Evolutionary conservation across 176 grass and related monocot genomes (phyloP), one percentile per base, ranked within the genome.

Genomic region (Phragmites australis): DNA sequence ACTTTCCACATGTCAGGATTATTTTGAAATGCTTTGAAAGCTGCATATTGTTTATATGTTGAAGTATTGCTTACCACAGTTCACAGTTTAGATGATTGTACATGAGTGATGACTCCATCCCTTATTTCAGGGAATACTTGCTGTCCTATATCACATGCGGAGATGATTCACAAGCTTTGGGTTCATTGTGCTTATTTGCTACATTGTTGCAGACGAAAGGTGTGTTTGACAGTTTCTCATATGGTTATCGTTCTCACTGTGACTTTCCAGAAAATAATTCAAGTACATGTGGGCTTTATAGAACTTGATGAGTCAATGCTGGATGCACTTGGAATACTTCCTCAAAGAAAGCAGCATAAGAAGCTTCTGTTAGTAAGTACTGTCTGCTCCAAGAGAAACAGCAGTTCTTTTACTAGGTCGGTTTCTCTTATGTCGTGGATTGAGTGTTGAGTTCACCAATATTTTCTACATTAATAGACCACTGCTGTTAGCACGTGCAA

Each of bases 321-420:
- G 68, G 97, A 99, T 93, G 93, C 88, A 68, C 93, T 99, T 86
- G 97, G 97, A 74, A 99, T 99, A 86, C 89, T 99, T 71, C 97
- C 97, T 87, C 97, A 96, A 88, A 91, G 97, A 90, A 99, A 96
- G 87, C 93, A 96, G 47, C 97, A 99, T 65, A 99, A 99, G 81
- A 99, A 96, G 82, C 88, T 99, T 80, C 66, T 99, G 63, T 86
- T 99, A 32, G 97, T 99, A 78, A 91, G 93, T 81, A 47, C 53
- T 54, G 51, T 68, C 49, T n/a, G 73, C 68, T 83, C 70, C 17
- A 54, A 48, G 82, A 43, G 45, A 83, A 78, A 17, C 19, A 80
- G 31, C 44, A 52, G 14, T 79, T 79, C 2, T 44, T 47, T 72
- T 59, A 75, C 9, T 45, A 59, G 63, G 25, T 76, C 74, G 18